Evolutionary conservation across 768 basidiomycete genomes (phyloP).

Genomic region (Jaapia argillacea): DNA sequence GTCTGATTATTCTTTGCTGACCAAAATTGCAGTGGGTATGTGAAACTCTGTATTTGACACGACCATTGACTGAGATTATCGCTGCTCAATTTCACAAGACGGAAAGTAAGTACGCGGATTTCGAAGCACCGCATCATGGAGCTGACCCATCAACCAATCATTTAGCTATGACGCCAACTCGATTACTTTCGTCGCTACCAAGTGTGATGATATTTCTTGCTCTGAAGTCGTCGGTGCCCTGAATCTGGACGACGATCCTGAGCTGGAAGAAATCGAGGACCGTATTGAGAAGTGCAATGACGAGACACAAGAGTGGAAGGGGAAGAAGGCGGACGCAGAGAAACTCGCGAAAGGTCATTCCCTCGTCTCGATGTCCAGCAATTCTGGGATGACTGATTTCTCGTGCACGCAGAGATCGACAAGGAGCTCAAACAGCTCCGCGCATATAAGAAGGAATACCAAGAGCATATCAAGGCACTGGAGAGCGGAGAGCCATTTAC

Average conservation of each 20-base stretch:
- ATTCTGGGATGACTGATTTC: conserved; percentile 4
- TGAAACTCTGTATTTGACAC: conserved; percentile 1
- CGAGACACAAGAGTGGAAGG: conserved; percentile 29
- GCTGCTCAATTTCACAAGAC: conserved; percentile 22
- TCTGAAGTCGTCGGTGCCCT: conserved; percentile 45
- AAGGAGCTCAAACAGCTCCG: conserved; percentile 28
- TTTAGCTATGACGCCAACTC: conserved; percentile 44
- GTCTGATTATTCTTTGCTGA: conserved; percentile 2
- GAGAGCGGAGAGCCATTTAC: conserved; percentile 33
- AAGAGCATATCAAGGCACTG: conserved; percentile 36
- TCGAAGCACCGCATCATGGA: no score
- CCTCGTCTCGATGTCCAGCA: not conserved
- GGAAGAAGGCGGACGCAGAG: conserved; percentile 29
- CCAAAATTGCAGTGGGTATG: conserved; percentile 31
- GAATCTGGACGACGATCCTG: conserved; percentile 39
- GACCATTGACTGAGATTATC: not conserved
- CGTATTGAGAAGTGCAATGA: conserved; percentile 26
- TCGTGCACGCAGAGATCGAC: conserved; percentile 25
- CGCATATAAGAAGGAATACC: conserved; percentile 26
- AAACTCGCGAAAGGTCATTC: conserved; percentile 30
- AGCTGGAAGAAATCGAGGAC: conserved; percentile 38
- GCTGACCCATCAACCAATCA: not conserved
- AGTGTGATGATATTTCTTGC: conserved; percentile 56
- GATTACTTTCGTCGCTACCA: conserved; percentile 57
- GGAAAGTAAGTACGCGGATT: conserved; percentile 40